Evolutionary conservation across 495 filamentous ascomycete genomes (phyloP), one percentile per base, ranked within the genome.

Genomic region (Rhypophila decipiens): DNA sequence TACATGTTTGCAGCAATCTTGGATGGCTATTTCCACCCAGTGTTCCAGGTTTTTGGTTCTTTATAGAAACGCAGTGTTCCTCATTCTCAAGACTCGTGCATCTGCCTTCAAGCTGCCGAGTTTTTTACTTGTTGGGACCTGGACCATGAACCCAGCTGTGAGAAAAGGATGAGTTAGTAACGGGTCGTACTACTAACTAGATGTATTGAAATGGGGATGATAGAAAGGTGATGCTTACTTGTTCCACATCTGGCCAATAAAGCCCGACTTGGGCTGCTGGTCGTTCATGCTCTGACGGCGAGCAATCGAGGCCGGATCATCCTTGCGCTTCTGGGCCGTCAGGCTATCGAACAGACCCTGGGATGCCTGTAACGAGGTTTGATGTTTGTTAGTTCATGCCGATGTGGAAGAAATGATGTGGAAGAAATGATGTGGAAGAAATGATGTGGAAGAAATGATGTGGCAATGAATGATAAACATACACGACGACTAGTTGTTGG

Each of bases 181-280:
- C 23, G 23, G 13, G 7, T 31, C 27, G 27, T 13, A 7, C 7
- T 31, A 31, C 13, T 7, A 31, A 31, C 7, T 7, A 7, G 27
- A 31, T 31, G 41, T 44, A 8, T 12, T 1, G 41, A 8, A 33
- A 31, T 11, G 23, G 19, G 4, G 24, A 19, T 2, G 42, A 38
- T 17, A 9, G 17, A 43, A 19, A 31, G 35, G 19, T 29, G 17
- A 15, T 12, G 15, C 63, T 24, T 43, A 74, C 71, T 64, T 69
- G 39, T 70, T 56, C 71, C 71, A 74, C 70, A 73, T 71, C 54
- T 60, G 52, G 11, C 67, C 70, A 41, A 74, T 55, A 52, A 73
- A 66, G 35, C 71, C 71, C 8, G 59, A 8, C 19, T 49, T 33
- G 11, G 67, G 67, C 42, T 64, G 68, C 63, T 74, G 71, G 40